Conservation (phyloP, 768 basidiomycete genomes). For the Cystobasidium onofrii region DNA sequence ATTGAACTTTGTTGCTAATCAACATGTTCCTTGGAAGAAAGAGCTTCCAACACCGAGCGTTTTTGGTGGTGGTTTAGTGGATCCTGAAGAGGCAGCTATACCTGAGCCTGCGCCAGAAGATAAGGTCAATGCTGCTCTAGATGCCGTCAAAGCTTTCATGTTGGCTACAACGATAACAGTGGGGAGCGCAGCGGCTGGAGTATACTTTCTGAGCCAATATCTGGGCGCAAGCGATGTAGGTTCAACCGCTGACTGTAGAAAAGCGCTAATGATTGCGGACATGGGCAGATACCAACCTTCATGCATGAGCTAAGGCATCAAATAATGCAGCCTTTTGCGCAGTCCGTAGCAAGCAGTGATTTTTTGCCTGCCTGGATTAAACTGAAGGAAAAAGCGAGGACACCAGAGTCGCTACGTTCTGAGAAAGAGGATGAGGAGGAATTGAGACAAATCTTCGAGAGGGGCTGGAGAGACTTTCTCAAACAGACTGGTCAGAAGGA, state of each 20-base stretch:
- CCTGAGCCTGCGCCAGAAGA: background rate
- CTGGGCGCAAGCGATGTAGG: slow-evolving; percentile 18
- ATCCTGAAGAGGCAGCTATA: background rate
- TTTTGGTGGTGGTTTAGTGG: background rate
- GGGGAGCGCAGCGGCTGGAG: background rate
- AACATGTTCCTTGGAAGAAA: background rate
- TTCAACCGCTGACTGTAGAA: background rate
- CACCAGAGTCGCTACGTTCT: background rate
- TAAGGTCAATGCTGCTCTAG: background rate
- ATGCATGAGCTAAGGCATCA: background rate
- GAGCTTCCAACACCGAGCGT: background rate
- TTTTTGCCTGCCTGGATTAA: background rate
- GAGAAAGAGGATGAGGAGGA: background rate
- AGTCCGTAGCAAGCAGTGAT: background rate
- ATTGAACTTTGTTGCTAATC: background rate
- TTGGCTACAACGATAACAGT: slow-evolving; percentile 8
- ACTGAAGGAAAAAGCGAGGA: background rate
- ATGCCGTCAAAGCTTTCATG: slow-evolving; percentile 23
- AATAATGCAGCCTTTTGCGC: background rate
- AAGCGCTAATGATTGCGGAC: background rate
- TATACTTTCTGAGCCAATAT: background rate
- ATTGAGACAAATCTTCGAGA: background rate
- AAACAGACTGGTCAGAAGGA: background rate
- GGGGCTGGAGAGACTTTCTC: slow-evolving; percentile 5
- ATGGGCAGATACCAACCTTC: background rate